Base-by-base conservation (phyloP, 768 basidiomycete species). In the Jaapia argillacea region DNA sequence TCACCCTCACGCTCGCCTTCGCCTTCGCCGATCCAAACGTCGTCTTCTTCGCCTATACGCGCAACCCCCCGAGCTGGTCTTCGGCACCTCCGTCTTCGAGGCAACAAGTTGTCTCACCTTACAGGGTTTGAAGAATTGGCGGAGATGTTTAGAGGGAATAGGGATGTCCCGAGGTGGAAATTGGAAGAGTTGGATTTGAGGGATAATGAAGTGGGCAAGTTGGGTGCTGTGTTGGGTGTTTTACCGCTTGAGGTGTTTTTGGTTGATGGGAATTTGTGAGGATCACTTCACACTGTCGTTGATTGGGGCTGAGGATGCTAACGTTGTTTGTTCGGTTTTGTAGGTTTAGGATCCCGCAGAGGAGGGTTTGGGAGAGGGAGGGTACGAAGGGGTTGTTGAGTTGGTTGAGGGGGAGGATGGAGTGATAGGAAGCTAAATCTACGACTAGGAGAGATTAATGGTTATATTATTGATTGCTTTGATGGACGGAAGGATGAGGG, bases 301-400 rank as follows among this genome's bases (percentile, higher is more conserved):
- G 27, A 20, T 36, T 21, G 23, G 21, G 12, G 42, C 24, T 40
- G 22, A 36, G 6, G n/a, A n/a, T 45, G 14, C 36, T 26, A 35
- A 25, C 25, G 6, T 48, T 36, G 36, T 27, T 25, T 7, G 20
- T 21, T 40, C 31, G 22, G 5, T 31, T 24, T 45, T 3, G 35
- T 41, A 88, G 85, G 12, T 91, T 91, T 68, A 81, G 87, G 23
- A 78, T 87, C 16, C 87, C 87, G 0, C 77, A 80, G 45, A 68
- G 87, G 48, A 69, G 81, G 18, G 79, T 91, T 6, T 91, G 87
- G 87, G 88, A 90, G 57, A 68, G 85, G 37, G 87, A 90, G 54
- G 87, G 86, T 2, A 88, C 85, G 16, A 87, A 84, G 51, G 86
- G 87, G 2, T 53, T 89, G 43, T 53, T 88, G 64, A 79, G 72